phyloP scores from a whole-genome alignment of 495 filamentous ascomycete species.

The Xylaria cubensis region DNA sequence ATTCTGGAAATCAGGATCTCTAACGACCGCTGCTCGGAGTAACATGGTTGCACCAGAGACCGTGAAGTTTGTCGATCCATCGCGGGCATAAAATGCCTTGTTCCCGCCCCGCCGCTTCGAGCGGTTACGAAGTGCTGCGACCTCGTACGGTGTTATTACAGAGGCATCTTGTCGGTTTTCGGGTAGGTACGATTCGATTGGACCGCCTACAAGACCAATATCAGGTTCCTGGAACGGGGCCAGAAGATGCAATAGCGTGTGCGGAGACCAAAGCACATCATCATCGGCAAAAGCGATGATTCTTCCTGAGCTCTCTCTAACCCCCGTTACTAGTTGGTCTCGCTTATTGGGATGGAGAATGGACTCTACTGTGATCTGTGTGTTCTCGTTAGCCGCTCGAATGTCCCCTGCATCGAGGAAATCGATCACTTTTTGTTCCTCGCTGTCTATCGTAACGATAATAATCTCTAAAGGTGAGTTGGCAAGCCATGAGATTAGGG shows the following conservation, averaged over 20 bases:
- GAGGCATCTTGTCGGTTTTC: conserved; percentile 22
- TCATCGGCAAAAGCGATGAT: not conserved
- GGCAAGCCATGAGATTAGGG: not conserved
- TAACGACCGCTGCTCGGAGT: conserved; percentile 26
- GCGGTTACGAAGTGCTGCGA: conserved; percentile 34
- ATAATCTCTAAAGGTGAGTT: not conserved
- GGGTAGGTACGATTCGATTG: conserved; percentile 32
- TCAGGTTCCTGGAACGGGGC: conserved; percentile 32
- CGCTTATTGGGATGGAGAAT: not conserved
- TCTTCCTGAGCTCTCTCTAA: not conserved
- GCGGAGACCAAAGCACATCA: not conserved
- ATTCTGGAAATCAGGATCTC: conserved; percentile 32
- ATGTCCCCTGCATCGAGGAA: not conserved
- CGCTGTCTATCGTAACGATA: not conserved
- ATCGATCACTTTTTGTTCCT: not conserved
- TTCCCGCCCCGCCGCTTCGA: conserved; percentile 25
- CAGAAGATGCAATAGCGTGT: conserved; percentile 26
- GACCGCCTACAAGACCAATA: conserved; percentile 31
- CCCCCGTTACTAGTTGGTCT: not conserved
- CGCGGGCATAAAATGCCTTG: conserved; percentile 28
- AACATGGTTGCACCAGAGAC: conserved; percentile 36
- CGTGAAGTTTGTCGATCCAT: conserved; percentile 37
- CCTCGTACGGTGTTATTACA: conserved; percentile 31
- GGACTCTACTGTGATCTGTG: not conserved
- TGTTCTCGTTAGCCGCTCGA: not conserved